Evolutionary conservation across 495 filamentous ascomycete genomes (phyloP).

Genomic region (Entonaema liquescens): DNA sequence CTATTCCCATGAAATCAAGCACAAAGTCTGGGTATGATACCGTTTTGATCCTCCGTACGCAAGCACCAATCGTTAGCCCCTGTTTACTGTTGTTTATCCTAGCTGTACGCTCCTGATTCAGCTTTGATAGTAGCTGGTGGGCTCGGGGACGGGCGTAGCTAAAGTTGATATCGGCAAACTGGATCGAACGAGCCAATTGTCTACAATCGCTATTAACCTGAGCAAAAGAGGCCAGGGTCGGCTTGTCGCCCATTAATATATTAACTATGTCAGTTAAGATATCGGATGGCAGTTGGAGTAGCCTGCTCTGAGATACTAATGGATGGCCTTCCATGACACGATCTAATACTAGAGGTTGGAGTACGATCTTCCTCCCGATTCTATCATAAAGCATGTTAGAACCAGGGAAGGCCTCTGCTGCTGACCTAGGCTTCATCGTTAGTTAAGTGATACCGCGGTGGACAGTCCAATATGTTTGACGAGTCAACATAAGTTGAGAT

Average conservation of each 20-base stretch:
- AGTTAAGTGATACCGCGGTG: background rate
- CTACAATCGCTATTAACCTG: slow-evolving; percentile 6
- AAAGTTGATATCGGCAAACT: slow-evolving; percentile 8
- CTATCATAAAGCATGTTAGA: background rate
- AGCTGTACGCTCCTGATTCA: background rate
- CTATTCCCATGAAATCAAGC: background rate
- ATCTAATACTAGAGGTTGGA: background rate
- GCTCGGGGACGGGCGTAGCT: background rate
- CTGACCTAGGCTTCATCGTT: background rate
- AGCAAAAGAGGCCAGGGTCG: slow-evolving; percentile 1
- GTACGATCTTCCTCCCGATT: background rate
- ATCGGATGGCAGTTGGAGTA: slow-evolving; percentile 5
- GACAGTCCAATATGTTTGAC: background rate
- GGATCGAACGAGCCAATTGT: slow-evolving; percentile 20
- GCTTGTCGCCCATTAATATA: slow-evolving; percentile 2
- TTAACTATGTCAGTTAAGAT: slow-evolving; percentile 13
- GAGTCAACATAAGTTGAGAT: background rate
- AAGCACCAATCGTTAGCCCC: background rate
- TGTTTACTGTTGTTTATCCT: background rate
- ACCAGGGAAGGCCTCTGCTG: background rate
- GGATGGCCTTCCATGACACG: background rate
- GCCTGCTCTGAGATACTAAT: background rate
- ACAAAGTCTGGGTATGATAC: background rate
- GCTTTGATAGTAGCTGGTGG: background rate
- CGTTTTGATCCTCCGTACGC: background rate